A percentile compares a stretch with the other conserved stretches of the same genome.
phyloP scores from a whole-genome alignment of 495 filamentous ascomycete species.

The Xanthoparmelia taractica region DNA sequence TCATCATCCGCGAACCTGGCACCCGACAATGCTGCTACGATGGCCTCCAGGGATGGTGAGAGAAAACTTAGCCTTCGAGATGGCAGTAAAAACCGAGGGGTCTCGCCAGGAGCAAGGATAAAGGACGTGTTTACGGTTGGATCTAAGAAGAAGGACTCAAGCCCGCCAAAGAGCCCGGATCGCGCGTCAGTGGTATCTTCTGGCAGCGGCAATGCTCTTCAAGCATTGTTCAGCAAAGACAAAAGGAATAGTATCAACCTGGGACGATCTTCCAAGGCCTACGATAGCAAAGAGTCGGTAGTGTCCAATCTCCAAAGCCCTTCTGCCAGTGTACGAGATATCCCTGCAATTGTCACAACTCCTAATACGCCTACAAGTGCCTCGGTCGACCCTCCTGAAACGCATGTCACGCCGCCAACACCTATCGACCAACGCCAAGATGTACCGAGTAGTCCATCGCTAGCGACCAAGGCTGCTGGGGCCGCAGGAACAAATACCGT shows the following conservation, averaged over 20 bases:
- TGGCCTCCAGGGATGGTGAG: constrained; percentile 15
- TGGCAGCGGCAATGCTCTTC: constrained; percentile 28
- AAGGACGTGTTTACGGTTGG: constrained; percentile 41
- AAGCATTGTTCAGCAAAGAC: constrained; percentile 30
- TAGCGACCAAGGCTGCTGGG: constrained; percentile 3
- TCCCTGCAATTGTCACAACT: constrained; percentile 18
- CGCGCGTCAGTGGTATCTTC: constrained; percentile 35
- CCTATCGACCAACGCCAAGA: constrained; percentile 34
- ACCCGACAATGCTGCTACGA: constrained; percentile 26
- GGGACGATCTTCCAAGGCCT: constrained; percentile 31
- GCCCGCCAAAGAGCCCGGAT: constrained; percentile 38
- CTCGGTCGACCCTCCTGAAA: constrained; percentile 38
- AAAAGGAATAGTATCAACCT: constrained; percentile 39
- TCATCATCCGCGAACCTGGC: constrained; percentile 21
- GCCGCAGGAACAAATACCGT: constrained; percentile 18
- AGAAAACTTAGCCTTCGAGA: constrained; percentile 9
- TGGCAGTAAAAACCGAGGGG: constrained; percentile 31
- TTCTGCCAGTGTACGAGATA: constrained; percentile 11
- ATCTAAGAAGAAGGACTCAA: constrained; percentile 35
- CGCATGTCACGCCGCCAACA: constrained; percentile 50
- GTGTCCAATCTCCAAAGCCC: constrained; percentile 15
- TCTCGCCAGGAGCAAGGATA: constrained; percentile 40
- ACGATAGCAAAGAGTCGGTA: constrained; percentile 23
- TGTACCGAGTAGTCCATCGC: constrained; percentile 17
- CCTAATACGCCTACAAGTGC: constrained; percentile 42